Conservation (phyloP, 2,329 filamentous ascomycete species). For the Trichoderma afroharzianum region DNA sequence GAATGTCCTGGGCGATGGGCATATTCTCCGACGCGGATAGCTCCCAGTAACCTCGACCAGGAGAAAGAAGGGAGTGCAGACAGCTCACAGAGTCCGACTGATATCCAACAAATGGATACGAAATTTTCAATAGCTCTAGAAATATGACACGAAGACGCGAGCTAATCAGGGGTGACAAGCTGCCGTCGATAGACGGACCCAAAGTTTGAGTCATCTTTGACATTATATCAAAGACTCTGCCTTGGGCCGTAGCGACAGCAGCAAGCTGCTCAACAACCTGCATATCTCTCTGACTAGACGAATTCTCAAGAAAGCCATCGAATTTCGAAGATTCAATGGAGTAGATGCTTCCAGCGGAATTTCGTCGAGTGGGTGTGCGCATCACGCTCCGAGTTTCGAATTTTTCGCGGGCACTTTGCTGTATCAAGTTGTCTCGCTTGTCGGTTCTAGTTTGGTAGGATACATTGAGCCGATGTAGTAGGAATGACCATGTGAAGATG, state of each 20-base stretch:
- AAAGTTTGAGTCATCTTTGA: constrained; percentile 47
- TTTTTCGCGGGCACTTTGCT: constrained; percentile 55
- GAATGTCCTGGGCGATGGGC: constrained; percentile 32
- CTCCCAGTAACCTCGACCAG: constrained; percentile 52
- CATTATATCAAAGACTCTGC: constrained; percentile 53
- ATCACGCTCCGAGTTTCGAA: constrained; percentile 48
- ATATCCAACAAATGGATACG: constrained; percentile 66
- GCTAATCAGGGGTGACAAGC: constrained; percentile 54
- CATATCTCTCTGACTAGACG: constrained; percentile 49
- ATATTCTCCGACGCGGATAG: constrained; percentile 38
- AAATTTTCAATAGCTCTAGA: constrained; percentile 66
- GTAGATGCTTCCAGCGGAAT: constrained; percentile 59
- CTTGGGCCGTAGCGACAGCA: constrained; percentile 44
- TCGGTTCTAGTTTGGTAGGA: constrained; percentile 61
- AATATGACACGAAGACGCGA: constrained; percentile 62
- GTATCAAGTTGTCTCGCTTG: constrained; percentile 54
- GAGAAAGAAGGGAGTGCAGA: constrained; percentile 61
- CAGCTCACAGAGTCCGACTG: constrained; percentile 66
- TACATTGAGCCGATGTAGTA: constrained; percentile 66
- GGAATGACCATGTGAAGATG: constrained; percentile 76
- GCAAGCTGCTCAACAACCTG: constrained; percentile 51
- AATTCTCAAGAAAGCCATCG: constrained; percentile 53
- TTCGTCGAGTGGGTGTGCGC: constrained; percentile 44
- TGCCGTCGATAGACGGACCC: constrained; percentile 43
- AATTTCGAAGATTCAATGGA: constrained; percentile 59